Base-by-base conservation (phyloP, 2,329 filamentous ascomycete species). In the Lizonia empirigonia region DNA sequence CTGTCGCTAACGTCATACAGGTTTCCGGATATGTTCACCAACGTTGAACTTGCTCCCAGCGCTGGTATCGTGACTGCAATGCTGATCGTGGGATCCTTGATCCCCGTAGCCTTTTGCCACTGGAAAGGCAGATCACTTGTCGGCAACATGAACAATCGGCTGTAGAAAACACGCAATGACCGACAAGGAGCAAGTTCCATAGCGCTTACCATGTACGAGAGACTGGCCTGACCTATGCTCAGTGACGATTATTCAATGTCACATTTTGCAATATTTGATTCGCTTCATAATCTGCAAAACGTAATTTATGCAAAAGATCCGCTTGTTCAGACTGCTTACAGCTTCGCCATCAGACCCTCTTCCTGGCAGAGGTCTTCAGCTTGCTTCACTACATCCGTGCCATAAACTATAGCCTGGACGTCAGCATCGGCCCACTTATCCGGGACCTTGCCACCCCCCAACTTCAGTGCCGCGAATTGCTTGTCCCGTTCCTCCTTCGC, bases 401-500 rank as follows among this genome's bases (percentile, higher is more conserved):
- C 77, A 59, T 80, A 80, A 10, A 80, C 78, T 57, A 74, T 75
- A 58, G 69, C 74, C 61, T 81, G 78, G 23, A 80, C 74, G 64
- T 80, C 78, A 4, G 75, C 76, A 70, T 81, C 78, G 7, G 78
- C 78, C 78, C 78, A 81, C 62, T 78, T 79, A 54, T 81, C 78
- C 7, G 78, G 78, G 39, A 80, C 77, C 23, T 72, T 71, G 1
- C 75, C 77, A 5, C 69, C 72, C 0, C 73, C 74, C 8, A 67
- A 61, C 64, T 76, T 79, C 50, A 79, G 52, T 9, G 74, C 76
- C 2, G 73, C 79, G 46, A 85, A 85, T 42, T 79, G 74, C 65
- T 75, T 78, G 57, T 85, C 82, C 4, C 82, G 72, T 67, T 84
- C 80, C 60, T 82, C 80, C 71, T 85, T 83, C 7, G 81, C 83